Evolutionary conservation across 2,329 filamentous ascomycete genomes (phyloP).

Genomic region (Colletotrichum lindemuthianum): DNA sequence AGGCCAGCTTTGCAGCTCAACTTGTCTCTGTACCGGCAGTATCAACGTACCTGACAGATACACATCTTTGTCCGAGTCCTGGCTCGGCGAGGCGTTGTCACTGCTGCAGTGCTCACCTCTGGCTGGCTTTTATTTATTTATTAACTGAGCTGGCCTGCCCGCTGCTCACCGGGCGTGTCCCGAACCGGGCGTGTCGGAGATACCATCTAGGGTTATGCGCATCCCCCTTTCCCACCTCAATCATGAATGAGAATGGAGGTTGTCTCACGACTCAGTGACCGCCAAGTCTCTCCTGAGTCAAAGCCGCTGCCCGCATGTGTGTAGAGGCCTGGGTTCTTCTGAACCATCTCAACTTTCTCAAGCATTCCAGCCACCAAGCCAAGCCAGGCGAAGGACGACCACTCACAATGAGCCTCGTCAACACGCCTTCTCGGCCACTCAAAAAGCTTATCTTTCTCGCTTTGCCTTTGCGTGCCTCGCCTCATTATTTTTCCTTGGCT

Average conservation of each 20-base stretch:
- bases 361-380: conserved; percentile 32
- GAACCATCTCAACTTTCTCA: conserved; percentile 29
- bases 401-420: conserved; percentile 26
- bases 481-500: background rate
- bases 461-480: background rate
- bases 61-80: background rate
- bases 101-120: background rate
- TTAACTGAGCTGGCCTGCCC: conserved; percentile 1
- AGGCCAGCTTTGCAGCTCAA: too few relatives aligned
- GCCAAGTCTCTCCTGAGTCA: conserved; percentile 32
- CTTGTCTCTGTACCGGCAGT: too few relatives aligned
- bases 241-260: background rate
- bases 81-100: conserved; percentile 1
- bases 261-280: conserved; percentile 30
- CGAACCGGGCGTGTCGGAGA: conserved; percentile 29
- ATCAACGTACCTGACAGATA: too few relatives aligned
- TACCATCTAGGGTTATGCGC: conserved; percentile 15
- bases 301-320: conserved; percentile 10
- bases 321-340: background rate
- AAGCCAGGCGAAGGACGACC: conserved; percentile 21
- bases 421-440: conserved; percentile 22
- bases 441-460: conserved; percentile 28
- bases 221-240: conserved; percentile 27
- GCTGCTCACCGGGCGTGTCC: conserved; percentile 19
- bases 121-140: background rate